Conservation (phyloP, 139 green algal genomes). For the Tetradesmus obliquus region DNA sequence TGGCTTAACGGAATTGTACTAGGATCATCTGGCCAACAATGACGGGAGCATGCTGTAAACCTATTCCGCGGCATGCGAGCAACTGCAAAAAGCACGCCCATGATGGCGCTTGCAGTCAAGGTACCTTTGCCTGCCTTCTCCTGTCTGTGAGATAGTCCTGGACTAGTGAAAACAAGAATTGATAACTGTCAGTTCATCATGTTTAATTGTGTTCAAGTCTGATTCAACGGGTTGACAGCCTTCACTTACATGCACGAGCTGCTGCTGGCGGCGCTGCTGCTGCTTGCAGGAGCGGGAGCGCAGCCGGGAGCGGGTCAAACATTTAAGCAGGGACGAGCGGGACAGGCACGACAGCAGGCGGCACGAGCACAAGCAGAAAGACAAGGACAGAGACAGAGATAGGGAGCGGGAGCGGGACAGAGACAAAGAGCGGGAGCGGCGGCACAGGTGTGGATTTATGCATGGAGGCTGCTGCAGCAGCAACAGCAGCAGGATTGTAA, state of each 20-base stretch:
- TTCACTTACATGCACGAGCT: neutral
- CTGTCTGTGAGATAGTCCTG: no score
- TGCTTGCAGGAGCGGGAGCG: conserved; percentile 9
- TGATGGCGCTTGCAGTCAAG: no score
- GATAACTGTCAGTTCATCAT: no score
- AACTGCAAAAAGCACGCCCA: no score
- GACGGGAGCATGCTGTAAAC: no score
- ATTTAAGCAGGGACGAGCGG: conserved; percentile 6
- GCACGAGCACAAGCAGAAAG: conserved; percentile 37
- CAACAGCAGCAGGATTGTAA: neutral
- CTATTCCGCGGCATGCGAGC: no score
- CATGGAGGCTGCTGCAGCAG: neutral
- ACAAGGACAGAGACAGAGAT: conserved; percentile 20
- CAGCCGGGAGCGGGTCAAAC: neutral
- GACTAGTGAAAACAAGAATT: no score
- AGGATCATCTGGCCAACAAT: no score
- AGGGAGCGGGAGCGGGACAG: conserved; percentile 26
- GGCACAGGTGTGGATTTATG: neutral
- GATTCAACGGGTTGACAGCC: no score
- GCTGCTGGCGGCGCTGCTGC: neutral
- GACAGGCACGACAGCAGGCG: conserved; percentile 40
- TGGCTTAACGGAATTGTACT: neutral
- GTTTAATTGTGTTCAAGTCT: no score
- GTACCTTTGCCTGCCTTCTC: no score
- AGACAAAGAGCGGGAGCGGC: conserved; percentile 17